Base-by-base conservation (phyloP, 805 yeast species). In the Nadsonia fulvescens region DNA sequence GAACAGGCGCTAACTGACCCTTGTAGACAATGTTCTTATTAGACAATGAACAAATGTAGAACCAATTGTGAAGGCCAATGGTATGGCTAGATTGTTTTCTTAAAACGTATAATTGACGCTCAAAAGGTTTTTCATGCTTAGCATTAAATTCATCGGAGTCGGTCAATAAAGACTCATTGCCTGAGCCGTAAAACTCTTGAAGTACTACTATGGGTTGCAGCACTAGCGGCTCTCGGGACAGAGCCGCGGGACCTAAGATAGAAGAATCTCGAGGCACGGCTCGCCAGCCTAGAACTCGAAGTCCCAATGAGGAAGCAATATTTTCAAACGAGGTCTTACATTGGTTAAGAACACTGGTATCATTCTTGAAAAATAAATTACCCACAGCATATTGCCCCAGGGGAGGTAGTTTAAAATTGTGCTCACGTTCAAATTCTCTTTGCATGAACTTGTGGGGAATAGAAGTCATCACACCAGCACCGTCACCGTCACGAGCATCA, bases 401-500 rank as follows among this genome's bases (percentile, higher is more conserved):
- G 4, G 60, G 56, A 12, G 96, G 96, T 33, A 86, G 56, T 31
- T 60, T 61, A 28, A 78, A 56, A 37, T 67, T 58, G 43, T 74
- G 62, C 32, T 67, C 66, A 40, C 73, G 69, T 41, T 66, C 66
- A 49, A 83, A 83, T 56, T 86, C 96, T 49, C 86, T 69, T 32
- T 54, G 53, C 62, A 86, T 69, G 50, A 89, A 79, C 37, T 66
- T 70, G 55, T 83, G 94, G 18, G 95, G 94, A 35, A 86, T 70
- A 15, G 93, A 75, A 26, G 89, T 68, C 67, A 86, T 69, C 34
- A 86, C 81, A 51, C 98, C 98, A 14, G 98, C 98, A 54, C 98
- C 98, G 49, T 86, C 98, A 53, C 98, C 98, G 49, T 86, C 94
- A 43, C 82, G 70, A 12, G 95, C 92, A 46, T 83, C 93, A 1